phyloP scores from a whole-genome alignment of 129 eudicot genomes.

The Flaveria sonorensis region DNA sequence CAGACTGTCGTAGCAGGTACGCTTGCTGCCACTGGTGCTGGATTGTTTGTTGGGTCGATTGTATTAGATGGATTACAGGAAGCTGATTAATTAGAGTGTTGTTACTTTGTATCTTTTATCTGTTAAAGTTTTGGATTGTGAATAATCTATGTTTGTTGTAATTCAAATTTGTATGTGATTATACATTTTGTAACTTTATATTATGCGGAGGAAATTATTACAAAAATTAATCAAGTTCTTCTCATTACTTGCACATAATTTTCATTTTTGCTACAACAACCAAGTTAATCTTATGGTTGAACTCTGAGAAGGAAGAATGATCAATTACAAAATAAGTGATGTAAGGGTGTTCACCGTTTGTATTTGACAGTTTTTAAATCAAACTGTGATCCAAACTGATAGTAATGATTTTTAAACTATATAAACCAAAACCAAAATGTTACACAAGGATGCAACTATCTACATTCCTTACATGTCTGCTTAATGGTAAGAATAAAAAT shows the following conservation, averaged over 20 bases:
- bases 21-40: slow-evolving; percentile 66
- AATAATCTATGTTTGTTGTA: slow-evolving; percentile 25
- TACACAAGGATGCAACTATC: too few relatives aligned
- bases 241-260: background rate
- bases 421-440: background rate
- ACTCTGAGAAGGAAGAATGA: too few relatives aligned
- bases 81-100: slow-evolving; percentile 64
- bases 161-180: slow-evolving; percentile 18
- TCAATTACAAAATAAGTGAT: too few relatives aligned
- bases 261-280: background rate
- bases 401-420: background rate
- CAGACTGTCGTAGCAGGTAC: slow-evolving; percentile 58
- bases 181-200: slow-evolving; percentile 16
- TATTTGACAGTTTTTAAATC: too few relatives aligned
- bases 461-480: too few relatives aligned
- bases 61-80: slow-evolving; percentile 90
- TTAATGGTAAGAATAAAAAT: too few relatives aligned
- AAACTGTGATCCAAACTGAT: background rate
- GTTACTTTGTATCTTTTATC: slow-evolving; percentile 7
- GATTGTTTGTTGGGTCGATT: slow-evolving; percentile 73
- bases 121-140: slow-evolving; percentile 18
- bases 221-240: background rate
- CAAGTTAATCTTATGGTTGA: background rate
- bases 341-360: too few relatives aligned
- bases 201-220: slow-evolving; percentile 6